A percentile compares a stretch with the other conserved stretches of the same genome.
phyloP scores from a whole-genome alignment of 352 stramenopile genomes.

The Poterioochromonas sp. region DNA sequence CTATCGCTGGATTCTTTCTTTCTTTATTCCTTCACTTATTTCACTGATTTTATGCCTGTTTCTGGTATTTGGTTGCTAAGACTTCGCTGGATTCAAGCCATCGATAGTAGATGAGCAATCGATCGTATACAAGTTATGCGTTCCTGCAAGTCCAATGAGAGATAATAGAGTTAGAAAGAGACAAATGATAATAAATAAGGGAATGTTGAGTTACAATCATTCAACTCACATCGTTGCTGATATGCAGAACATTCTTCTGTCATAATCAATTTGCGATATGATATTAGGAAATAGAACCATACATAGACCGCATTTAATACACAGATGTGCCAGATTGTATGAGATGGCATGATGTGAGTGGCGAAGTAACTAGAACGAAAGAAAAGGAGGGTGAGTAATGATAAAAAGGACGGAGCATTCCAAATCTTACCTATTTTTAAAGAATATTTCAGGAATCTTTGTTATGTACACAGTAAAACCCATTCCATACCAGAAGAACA shows the following conservation, averaged over 20 bases:
- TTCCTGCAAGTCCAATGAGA: too few relatives aligned
- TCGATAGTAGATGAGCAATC: too few relatives aligned
- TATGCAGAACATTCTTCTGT: not conserved
- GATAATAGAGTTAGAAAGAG: too few relatives aligned
- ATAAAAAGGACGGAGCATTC: not conserved
- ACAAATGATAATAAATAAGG: not conserved
- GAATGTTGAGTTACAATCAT: not conserved
- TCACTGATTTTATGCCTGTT: too few relatives aligned
- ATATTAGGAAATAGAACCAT: conserved; percentile 15
- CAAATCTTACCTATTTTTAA: conserved; percentile 1
- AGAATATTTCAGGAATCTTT: not conserved
- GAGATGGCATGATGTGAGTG: not conserved
- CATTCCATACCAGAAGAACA: conserved; percentile 23
- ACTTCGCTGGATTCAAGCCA: too few relatives aligned
- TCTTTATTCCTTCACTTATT: too few relatives aligned
- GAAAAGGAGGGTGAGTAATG: not conserved
- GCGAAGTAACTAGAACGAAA: not conserved
- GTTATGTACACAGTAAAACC: conserved; percentile 1
- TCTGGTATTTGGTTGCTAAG: too few relatives aligned
- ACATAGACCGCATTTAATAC: conserved; percentile 10
- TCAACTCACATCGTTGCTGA: not conserved
- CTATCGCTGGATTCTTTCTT: too few relatives aligned
- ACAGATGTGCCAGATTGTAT: conserved; percentile 23
- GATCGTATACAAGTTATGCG: too few relatives aligned
- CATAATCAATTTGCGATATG: too few relatives aligned